Evolutionary conservation across 2,329 filamentous ascomycete species (phyloP).

Genomic region (Aspergillus fructus): DNA sequence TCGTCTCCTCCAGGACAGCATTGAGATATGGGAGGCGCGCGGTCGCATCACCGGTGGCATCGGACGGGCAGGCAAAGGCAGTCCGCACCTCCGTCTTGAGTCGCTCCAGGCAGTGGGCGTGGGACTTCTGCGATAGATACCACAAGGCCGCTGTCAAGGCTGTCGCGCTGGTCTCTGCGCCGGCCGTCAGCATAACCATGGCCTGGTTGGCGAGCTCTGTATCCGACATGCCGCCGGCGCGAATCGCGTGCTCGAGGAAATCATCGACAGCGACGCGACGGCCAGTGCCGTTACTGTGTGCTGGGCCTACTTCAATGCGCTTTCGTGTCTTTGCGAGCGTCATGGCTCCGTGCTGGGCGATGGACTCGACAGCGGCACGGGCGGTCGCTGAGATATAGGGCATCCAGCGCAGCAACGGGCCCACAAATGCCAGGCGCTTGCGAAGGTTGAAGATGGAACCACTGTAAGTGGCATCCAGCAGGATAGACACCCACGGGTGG

Average conservation of each 20-base stretch:
- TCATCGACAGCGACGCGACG: neutral
- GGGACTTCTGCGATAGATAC: neutral
- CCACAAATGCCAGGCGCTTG: neutral
- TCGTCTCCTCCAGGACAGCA: constrained; percentile 6
- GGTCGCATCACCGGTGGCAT: neutral
- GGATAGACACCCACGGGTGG: neutral
- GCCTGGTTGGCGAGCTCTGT: neutral
- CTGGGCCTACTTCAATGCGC: neutral
- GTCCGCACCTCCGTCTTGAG: neutral
- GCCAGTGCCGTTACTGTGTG: neutral
- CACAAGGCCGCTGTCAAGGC: neutral
- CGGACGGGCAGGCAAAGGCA: neutral
- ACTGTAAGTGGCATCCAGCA: neutral
- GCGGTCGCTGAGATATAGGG: neutral
- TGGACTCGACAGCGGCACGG: neutral
- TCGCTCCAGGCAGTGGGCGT: neutral
- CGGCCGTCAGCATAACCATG: neutral
- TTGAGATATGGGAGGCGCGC: neutral
- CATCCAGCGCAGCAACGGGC: neutral
- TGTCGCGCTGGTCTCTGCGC: neutral
- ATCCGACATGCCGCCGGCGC: neutral
- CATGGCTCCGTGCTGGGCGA: neutral
- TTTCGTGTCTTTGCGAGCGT: neutral
- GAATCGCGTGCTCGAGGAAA: neutral
- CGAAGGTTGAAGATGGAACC: constrained; percentile 1